Evolutionary conservation across 2,329 filamentous ascomycete species (phyloP).

Genomic region (Fusarium tuaranense): DNA sequence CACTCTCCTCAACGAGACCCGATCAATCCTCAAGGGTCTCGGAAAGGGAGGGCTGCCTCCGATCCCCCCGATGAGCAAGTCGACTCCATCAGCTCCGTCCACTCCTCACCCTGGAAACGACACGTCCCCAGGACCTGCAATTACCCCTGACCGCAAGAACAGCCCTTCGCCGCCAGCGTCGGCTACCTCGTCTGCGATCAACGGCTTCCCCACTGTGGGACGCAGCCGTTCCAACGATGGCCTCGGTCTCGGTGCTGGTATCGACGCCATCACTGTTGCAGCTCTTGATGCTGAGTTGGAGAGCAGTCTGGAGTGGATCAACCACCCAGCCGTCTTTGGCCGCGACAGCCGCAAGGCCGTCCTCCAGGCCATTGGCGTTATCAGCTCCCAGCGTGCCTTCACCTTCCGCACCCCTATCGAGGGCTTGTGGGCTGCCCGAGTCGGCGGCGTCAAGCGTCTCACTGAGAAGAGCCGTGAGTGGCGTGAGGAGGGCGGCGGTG

Average conservation of each 20-base stretch:
- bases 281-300: conserved; percentile 94
- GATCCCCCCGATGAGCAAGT: conserved; percentile 72
- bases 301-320: conserved; percentile 95
- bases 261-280: conserved; percentile 83
- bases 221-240: conserved; percentile 68
- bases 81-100: conserved; percentile 53
- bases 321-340: conserved; percentile 93
- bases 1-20: conserved; percentile 91
- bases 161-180: conserved; percentile 67
- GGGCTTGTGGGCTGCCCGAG: conserved; percentile 86
- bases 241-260: conserved; percentile 75
- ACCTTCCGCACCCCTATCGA: conserved; percentile 94
- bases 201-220: conserved; percentile 59
- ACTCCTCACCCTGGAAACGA: conserved; percentile 62
- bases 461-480: conserved; percentile 90
- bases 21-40: conserved; percentile 94
- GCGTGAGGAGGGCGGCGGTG: conserved; percentile 87
- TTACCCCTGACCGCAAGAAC: conserved; percentile 66
- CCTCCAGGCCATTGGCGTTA: conserved; percentile 94
- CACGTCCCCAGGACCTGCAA: conserved; percentile 55
- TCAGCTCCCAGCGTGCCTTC: conserved; percentile 92
- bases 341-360: conserved; percentile 96
- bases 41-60: conserved; percentile 95
- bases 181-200: conserved; percentile 55
- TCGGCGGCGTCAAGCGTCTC: conserved; percentile 82